Evolutionary conservation across 163 green algal genomes (phyloP), one percentile per base, ranked within the genome.

Genomic region (Chlorella variabilis): DNA sequence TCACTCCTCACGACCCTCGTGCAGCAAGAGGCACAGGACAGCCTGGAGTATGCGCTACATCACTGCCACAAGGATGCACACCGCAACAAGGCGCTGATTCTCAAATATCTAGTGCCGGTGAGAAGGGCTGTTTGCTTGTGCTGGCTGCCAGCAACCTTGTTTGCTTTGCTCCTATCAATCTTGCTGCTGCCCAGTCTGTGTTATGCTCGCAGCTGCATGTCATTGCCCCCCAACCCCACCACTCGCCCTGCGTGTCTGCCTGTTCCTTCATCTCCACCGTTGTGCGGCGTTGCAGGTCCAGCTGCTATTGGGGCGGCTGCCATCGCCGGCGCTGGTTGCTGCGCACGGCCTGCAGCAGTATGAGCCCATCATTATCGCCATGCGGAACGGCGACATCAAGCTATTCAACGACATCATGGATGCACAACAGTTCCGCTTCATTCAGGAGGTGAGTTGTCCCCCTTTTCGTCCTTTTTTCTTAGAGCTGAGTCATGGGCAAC

Each of bases 101-200:
- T 98, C 48, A 87, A 93, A 34, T 98, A 96, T 80, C 89, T 98
- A 3, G 86, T 98, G 11, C 96, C 96, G 7, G 95, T 98, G 65
- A 73, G 89, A 8, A 17, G 17, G 2, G n/a, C n/a, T n/a, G n/a
- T n/a, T n/a, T n/a, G n/a, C n/a, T n/a, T n/a, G n/a, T n/a, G n/a
- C n/a, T n/a, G n/a, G n/a, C n/a, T n/a, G n/a, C n/a, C n/a, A n/a
- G n/a, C n/a, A n/a, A n/a, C n/a, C n/a, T n/a, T n/a, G n/a, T n/a
- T n/a, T n/a, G n/a, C n/a, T n/a, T n/a, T n/a, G n/a, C n/a, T n/a
- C n/a, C n/a, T n/a, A n/a, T n/a, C n/a, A n/a, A n/a, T n/a, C n/a
- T n/a, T n/a, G n/a, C n/a, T n/a, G n/a, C n/a, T n/a, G n/a, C n/a
- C n/a, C n/a, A n/a, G n/a, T n/a, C n/a, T n/a, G n/a, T n/a, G n/a